Evolutionary conservation across 805 yeast species (phyloP), one percentile per base, ranked within the genome.

Genomic region (Wickerhamomyces subpelliculosus): DNA sequence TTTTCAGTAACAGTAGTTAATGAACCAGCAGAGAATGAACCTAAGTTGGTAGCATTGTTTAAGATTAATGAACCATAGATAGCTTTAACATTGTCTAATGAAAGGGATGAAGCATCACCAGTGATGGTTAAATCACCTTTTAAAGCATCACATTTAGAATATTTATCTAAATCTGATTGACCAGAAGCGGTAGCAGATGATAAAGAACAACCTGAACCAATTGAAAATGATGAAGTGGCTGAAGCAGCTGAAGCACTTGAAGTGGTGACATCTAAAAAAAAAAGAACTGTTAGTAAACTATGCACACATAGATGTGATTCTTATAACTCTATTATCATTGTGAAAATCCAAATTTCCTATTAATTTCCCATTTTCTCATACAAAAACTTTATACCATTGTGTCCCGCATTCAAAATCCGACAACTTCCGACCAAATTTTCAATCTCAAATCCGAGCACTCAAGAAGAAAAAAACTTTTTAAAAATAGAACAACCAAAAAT

Each of bases 51-150:
- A 47, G 89, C 84, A 58, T 84, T 82, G 60, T 57, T 65, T 57
- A 86, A 68, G 36, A 58, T 64, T 57, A 93, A 69, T 55, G 78
- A 73, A 68, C 97, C 98, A 58, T 76, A 76, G 52, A 93, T 67
- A 56, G 75, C 78, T 67, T 80, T 60, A 50, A 89, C 83, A 48
- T 84, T 85, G 57, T 82, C 80, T 54, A 93, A 68, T 42, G 80
- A 72, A 50, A 81, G 80, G 42, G 74, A 51, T 48, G 78, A 80
- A 44, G 81, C 62, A 46, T 65, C 70, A 67, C 89, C 89, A 41
- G 72, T 57, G 57, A 90, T 72, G 65, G 68, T 62, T 53, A 93
- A 67, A 61, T 80, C 80, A 73, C 96, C 97, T 47, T 75, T 73
- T 50, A 93, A 72, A 45, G 87, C 83, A 27, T 74, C 62, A 77